Percentiles rank a stretch among this genome's conserved stretches.
Evolutionary conservation across 2,329 filamentous ascomycete genomes (phyloP).

Genomic region (Mycosphaerella sp.): DNA sequence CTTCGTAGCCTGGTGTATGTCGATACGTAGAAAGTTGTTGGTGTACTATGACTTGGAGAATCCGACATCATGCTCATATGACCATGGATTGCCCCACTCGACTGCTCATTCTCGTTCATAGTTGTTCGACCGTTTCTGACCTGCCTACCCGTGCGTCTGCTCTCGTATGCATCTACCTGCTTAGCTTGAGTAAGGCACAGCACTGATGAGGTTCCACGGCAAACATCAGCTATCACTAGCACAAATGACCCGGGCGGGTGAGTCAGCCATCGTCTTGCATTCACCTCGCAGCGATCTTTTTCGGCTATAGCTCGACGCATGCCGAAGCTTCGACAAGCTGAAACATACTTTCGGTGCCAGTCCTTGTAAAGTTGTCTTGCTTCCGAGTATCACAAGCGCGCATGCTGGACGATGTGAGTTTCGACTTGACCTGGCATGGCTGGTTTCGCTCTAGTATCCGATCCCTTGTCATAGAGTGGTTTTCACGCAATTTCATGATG

Average conservation of each 20-base stretch:
- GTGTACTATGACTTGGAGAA: neutral
- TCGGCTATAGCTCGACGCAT: slow-evolving; percentile 34
- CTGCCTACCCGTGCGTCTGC: slow-evolving; percentile 21
- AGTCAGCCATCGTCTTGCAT: slow-evolving; percentile 27
- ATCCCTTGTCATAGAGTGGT: slow-evolving; percentile 18
- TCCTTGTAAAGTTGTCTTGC: slow-evolving; percentile 14
- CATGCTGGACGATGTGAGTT: slow-evolving; percentile 30
- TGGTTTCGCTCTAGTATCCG: slow-evolving; percentile 25
- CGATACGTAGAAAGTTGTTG: no score
- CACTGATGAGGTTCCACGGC: slow-evolving; percentile 37
- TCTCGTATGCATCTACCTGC: slow-evolving; percentile 13
- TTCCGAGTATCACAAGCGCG: slow-evolving; percentile 24
- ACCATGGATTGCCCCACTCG: slow-evolving; percentile 24
- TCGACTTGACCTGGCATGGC: slow-evolving; percentile 27
- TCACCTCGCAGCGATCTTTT: slow-evolving; percentile 32
- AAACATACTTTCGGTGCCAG: slow-evolving; percentile 32
- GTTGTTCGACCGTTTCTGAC: slow-evolving; percentile 24
- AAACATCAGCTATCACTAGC: slow-evolving; percentile 38
- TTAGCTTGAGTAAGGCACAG: no score
- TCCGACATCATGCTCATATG: slow-evolving; percentile 32
- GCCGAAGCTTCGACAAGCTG: slow-evolving; percentile 33
- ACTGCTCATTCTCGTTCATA: slow-evolving; percentile 22
- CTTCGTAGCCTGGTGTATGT: no score
- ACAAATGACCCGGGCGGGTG: slow-evolving; percentile 31
- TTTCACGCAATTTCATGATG: slow-evolving; percentile 16